Evolutionary conservation across 352 stramenopile genomes (phyloP), one percentile per base, ranked within the genome.

Genomic region (Pythium coloratum): DNA sequence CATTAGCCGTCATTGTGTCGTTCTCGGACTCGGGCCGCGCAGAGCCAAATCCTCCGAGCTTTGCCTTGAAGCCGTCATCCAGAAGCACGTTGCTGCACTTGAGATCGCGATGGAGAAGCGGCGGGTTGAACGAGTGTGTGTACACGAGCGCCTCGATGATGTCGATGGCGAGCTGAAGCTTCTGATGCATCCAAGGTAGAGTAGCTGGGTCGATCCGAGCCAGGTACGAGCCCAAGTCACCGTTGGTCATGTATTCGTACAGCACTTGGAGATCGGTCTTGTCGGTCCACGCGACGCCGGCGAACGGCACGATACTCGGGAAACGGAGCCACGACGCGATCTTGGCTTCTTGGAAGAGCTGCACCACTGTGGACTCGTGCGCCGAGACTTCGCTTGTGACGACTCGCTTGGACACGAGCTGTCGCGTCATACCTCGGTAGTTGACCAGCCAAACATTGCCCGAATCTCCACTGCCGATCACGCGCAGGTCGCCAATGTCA

Each of bases 111-210:
- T 53, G 46, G 2, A 53, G n/a, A 10, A 53, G 6, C 18, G 20
- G 6, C 18, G 2, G 46, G 14, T 32, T 53, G 46, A 53, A 53
- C 20, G 46, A 53, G 20, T 53, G 46, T 4, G n/a, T 32, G 20
- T 53, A 53, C 46, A 53, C 46, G 46, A 53, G 46, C n/a, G 46
- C 46, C n/a, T 53, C 46, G 46, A 33, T 53, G n/a, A 53, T 16
- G 18, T 53, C 46, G 18, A 53, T 53, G 46, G 46, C 46, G 2
- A 53, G n/a, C 7, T 26, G 46, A 3, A 53, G 46, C 46, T 30
- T 53, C n/a, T 30, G 0, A 3, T 3, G n/a, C 6, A 32, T 10
- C 46, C 46, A 53, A 1, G 18, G 18, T n/a, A 53, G n/a, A 1
- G 46, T 53, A 0, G 18, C 2, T 30, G 46, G 2, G 18, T 16